Base-by-base conservation (phyloP, 768 basidiomycete species). In the Hericium erinaceus region DNA sequence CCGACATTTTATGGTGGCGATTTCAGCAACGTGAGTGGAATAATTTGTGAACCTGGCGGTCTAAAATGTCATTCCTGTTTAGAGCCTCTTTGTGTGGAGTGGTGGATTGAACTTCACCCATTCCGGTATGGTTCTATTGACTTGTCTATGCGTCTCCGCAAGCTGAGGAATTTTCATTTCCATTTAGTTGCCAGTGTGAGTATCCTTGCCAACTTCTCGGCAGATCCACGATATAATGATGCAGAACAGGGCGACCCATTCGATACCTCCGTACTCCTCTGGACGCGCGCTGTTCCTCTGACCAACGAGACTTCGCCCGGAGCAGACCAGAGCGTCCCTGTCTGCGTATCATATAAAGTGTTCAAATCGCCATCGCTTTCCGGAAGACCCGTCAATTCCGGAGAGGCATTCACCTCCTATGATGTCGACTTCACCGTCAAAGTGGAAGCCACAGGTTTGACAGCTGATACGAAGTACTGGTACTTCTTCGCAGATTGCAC, bases 361-460 rank as follows among this genome's bases (percentile, higher is more conserved):
- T 75, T 70, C 44, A 66, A 70, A 37, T 72, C 72, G 28, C 54
- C 69, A 5, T 65, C 66, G 48, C 66, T 78, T 38, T 62, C 70
- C 11, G 73, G 74, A 2, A 61, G 64, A 15, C 64, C 72, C 0
- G 62, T 77, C 39, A 71, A 77, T 58, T 70, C 73, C 9, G 80
- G 77, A 12, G 70, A 80, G 58, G 80, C 77, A 0, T 81, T 80
- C 66, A 81, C 81, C 0, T 75, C 64, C 55, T 77, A 78, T 55
- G 82, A 85, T 56, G 78, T 83, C 40, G 81, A 82, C 63, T 82
- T 74, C 66, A 82, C 82, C 0, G 73, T 81, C 61, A 83, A 83
- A 65, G 77, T 84, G 16, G 82, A 84, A 60, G 80, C 81, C 2
- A 74, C 69, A 0, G 72, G 73, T 2, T 65, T 84, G 52, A 61